Evolutionary conservation across 257 asterid species (phyloP), one percentile per base, ranked within the genome.

Genomic region (Plantago elongata): DNA sequence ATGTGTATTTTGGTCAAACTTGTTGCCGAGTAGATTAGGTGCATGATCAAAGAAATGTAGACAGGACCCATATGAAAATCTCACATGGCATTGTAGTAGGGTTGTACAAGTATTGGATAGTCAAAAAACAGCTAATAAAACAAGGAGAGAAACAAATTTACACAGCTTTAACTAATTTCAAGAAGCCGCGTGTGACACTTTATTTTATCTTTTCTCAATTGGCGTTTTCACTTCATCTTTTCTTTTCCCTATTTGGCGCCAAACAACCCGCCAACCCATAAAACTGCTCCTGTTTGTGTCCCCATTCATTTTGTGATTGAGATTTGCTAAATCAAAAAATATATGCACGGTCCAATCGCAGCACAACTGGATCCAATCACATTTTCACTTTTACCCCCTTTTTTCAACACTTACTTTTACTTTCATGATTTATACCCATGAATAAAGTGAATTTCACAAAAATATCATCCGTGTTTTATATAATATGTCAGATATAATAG

Each of bases 181-280:
- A 34, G 40, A 34, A 34, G 40, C 3, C 40, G 40, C 40, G 40
- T 34, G 5, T 45, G 13, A 45, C 51, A 18, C 54, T 22, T 22
- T 22, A 57, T 68, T 63, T 69, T 16, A 62, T 63, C 54, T 54
- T 27, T 49, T 22, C 27, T 22, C 27, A 22, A 11, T 69, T 57
- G 54, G 49, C 45, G 62, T 37, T 11, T 57, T 40, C 18, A 42
- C 57, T 61, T 65, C 51, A 63, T 34, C 3, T 5, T 34, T 34
- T 34, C 8, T 34, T 34, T 34, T 34, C 40, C 40, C 40, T 34
- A 34, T 34, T 34, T 34, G 40, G 40, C 40, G 40, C 40, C 40
- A 34, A 34, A 34, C 11, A 40, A 46, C 74, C 34, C 70, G 62
- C 3, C 44, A 37, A 48, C 54, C 68, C 54, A 72, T 46, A 43